Evolutionary conservation across 202 grass and related monocot genomes (phyloP).

Genomic region (Carex sylvatica): DNA sequence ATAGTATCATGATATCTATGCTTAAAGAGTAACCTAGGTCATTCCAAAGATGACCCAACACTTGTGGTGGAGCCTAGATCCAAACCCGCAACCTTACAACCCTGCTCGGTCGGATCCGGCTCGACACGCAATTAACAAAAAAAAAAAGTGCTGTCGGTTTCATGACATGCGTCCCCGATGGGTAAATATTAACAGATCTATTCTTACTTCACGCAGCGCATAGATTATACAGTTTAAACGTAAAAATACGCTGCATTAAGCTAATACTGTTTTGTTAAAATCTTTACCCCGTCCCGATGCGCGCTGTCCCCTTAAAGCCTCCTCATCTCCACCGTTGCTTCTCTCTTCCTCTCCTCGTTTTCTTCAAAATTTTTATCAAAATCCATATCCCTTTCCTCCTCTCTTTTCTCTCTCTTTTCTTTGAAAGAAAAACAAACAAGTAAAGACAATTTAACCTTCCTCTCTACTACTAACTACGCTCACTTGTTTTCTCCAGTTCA

Average conservation of each 20-base stretch:
- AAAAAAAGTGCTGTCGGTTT: slow-evolving; percentile 17
- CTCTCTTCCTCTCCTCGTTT: slow-evolving; percentile 8
- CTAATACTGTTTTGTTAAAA: too few species aligned
- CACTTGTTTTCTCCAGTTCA: neutral
- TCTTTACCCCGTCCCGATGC: neutral
- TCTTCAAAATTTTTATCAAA: slow-evolving; percentile 14
- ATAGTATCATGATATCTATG: too few species aligned
- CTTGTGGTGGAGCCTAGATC: neutral
- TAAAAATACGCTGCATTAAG: too few species aligned
- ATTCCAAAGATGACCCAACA: neutral
- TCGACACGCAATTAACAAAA: slow-evolving; percentile 15
- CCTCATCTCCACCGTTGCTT: neutral
- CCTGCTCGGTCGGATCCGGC: slow-evolving; percentile 11
- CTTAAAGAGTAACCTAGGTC: too few species aligned
- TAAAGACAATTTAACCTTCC: neutral
- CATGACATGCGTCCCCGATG: neutral
- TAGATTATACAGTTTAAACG: too few species aligned
- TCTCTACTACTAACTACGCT: neutral
- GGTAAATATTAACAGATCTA: too few species aligned
- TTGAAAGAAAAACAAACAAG: neutral
- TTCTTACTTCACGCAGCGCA: too few species aligned
- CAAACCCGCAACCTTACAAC: neutral
- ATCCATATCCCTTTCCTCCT: neutral
- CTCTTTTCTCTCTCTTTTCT: neutral
- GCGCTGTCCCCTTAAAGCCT: neutral